Evolutionary conservation across 257 asterid species (phyloP), one percentile per base, ranked within the genome.

Genomic region (Primulina eburnea): DNA sequence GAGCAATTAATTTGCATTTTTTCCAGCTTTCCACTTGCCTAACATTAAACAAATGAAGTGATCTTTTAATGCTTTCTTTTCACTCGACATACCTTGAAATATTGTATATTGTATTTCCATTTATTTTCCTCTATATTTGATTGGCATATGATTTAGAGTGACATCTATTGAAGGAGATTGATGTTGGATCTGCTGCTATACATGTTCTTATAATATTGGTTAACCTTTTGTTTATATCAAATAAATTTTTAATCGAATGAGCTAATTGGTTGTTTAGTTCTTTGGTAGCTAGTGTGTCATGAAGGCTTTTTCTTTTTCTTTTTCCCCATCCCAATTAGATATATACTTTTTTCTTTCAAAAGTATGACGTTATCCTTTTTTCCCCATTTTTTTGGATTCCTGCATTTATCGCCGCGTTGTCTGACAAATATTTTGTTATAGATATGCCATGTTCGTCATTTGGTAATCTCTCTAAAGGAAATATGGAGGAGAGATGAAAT

Each of bases 111-210:
- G 14, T 71, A 35, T 53, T 16, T 55, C 21, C 24, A 33, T 35
- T 8, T 29, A 37, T 38, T 56, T 5, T 32, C 65, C 26, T 61
- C 43, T 43, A 16, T 21, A 28, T 60, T 52, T 21, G 32, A 20
- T 33, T 20, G 28, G 35, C 24, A 28, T 34, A n/a, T 28, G 35
- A 35, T 30, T 47, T 37, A 18, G 64, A 57, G 33, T 69, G 64
- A 24, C 37, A 71, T 71, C 10, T 17, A 47, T 30, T 29, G 29
- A 59, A 30, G 75, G 52, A 64, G 16, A 50, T 33, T 55, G 24
- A 34, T 21, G 8, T 59, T 11, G 52, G 12, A 59, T n/a, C 16
- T 38, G 16, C 8, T 9, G 50, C 59, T 52, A 73, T 65, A 10
- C 28, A 38, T 64, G 30, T 35, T 26, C 58, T 29, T 29, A 18